Conservation (phyloP, 2,329 filamentous ascomycete species). For the Mycosphaerella arachidis region DNA sequence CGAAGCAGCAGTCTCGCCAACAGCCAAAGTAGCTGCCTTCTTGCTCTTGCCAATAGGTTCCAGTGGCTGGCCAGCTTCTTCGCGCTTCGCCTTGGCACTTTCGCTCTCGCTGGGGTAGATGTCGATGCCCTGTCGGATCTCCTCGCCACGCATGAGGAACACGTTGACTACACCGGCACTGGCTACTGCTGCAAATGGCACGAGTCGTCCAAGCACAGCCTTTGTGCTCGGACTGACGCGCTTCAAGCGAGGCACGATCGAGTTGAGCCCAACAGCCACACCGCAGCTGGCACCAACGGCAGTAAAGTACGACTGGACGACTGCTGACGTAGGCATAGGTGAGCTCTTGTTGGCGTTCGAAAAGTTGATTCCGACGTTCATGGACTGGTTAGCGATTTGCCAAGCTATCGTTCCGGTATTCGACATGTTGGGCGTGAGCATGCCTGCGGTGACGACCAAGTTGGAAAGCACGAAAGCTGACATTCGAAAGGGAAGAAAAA, state of each 20-base stretch:
- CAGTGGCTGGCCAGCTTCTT: conserved; percentile 29
- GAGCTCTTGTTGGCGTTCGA: conserved; percentile 98
- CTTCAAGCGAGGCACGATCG: conserved; percentile 79
- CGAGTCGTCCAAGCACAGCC: conserved; percentile 74
- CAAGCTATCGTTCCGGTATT: conserved; percentile 83
- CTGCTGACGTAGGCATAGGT: conserved; percentile 72
- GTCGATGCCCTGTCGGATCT: conserved; percentile 89
- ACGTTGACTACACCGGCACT: conserved; percentile 89
- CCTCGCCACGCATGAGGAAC: conserved; percentile 94
- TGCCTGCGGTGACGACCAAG: conserved; percentile 88
- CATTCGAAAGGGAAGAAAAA: conserved; percentile 96
- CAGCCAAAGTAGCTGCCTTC: conserved; percentile 81
- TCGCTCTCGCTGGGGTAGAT: conserved; percentile 77
- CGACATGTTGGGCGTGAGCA: conserved; percentile 86
- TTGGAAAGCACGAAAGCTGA: conserved; percentile 92
- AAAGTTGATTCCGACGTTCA: conserved; percentile 97
- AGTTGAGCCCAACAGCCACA: conserved; percentile 87
- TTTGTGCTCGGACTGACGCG: conserved; percentile 69
- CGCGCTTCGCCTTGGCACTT: conserved; percentile 57
- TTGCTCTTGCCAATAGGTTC: conserved; percentile 75
- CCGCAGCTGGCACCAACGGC: conserved; percentile 91
- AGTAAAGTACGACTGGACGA: conserved; percentile 84
- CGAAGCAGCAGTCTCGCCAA: conserved; percentile 86
- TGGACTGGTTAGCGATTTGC: conserved; percentile 95
- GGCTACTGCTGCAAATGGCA: conserved; percentile 93